Conservation (phyloP, 768 basidiomycete species). For the Lyophyllum decastes region DNA sequence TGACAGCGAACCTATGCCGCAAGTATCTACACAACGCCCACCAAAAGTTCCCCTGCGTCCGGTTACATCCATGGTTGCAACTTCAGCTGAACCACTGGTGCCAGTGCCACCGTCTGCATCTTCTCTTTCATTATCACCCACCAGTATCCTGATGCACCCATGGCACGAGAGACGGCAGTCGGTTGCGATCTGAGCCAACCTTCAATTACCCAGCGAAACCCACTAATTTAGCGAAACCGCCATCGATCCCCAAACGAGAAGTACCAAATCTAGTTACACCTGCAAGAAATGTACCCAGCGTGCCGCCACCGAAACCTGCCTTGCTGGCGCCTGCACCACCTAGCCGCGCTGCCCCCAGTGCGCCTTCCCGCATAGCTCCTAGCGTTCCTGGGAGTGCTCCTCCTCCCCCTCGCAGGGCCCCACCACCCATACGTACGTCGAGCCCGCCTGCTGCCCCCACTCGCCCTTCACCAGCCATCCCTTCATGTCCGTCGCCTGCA, state of each 20-base stretch:
- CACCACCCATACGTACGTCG: constrained; percentile 34
- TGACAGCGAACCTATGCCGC: neutral
- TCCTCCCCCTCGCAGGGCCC: constrained; percentile 42
- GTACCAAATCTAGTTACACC: constrained; percentile 9
- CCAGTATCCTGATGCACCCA: constrained; percentile 13
- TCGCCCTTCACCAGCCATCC: constrained; percentile 7
- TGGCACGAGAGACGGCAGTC: constrained; percentile 13
- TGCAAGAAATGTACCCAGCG: neutral
- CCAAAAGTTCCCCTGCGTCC: neutral
- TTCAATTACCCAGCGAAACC: constrained; percentile 51
- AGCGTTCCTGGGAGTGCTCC: constrained; percentile 34
- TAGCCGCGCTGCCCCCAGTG: constrained; percentile 30
- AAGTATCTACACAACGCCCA: neutral
- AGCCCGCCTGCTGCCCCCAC: constrained; percentile 30
- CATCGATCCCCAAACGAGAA: constrained; percentile 58
- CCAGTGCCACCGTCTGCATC: neutral
- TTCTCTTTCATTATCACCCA: constrained; percentile 1
- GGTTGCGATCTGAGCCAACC: neutral
- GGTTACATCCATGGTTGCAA: neutral
- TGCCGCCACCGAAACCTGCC: constrained; percentile 21
- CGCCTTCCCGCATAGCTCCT: constrained; percentile 42
- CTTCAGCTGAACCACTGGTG: neutral
- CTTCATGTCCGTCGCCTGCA: too few relatives aligned
- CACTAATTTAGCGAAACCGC: constrained; percentile 65
- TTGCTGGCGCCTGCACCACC: constrained; percentile 37